These are phyloP conservation scores for Akebia trifoliata DNA, from an alignment of 164 flowering plant species.

Conservation along the genomic window DNA sequence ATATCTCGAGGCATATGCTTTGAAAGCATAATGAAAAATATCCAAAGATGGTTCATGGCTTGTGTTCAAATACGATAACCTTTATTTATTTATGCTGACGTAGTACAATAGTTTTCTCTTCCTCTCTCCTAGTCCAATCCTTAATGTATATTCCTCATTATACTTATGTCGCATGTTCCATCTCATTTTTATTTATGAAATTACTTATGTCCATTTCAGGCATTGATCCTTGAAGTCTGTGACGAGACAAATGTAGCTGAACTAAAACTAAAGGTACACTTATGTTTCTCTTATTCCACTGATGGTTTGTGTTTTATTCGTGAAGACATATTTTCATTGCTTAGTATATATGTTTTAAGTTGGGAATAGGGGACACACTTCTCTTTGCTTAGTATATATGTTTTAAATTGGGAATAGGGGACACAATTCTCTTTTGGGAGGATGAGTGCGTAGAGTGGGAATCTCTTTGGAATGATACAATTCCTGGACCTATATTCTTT, in stretches of 20 bases:
- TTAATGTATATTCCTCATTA: not conserved
- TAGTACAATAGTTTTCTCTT: not conserved
- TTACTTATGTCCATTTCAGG: constrained; percentile 32
- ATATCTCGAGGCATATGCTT: not conserved
- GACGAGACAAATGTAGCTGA: constrained; percentile 82
- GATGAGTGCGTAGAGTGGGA: too few species aligned
- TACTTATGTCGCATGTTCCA: not conserved
- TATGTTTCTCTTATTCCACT: not conserved
- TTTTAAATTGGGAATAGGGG: too few species aligned
- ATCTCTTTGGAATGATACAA: too few species aligned
- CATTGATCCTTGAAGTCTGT: constrained; percentile 63
- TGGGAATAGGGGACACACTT: too few species aligned
- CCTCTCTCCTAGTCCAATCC: too few species aligned
- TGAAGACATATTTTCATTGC: not conserved
- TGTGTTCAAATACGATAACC: too few species aligned
- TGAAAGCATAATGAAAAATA: too few species aligned
- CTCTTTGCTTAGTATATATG: too few species aligned
- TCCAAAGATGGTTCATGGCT: too few species aligned
- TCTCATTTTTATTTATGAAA: not conserved
- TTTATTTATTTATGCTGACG: too few species aligned
- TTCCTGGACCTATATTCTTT: too few species aligned
- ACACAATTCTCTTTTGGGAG: too few species aligned
- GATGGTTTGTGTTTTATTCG: not conserved
- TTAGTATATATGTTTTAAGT: not conserved
- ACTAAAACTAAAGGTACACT: constrained; percentile 67